Conservation (phyloP, 805 yeast species). For the Candida sithepensis region DNA sequence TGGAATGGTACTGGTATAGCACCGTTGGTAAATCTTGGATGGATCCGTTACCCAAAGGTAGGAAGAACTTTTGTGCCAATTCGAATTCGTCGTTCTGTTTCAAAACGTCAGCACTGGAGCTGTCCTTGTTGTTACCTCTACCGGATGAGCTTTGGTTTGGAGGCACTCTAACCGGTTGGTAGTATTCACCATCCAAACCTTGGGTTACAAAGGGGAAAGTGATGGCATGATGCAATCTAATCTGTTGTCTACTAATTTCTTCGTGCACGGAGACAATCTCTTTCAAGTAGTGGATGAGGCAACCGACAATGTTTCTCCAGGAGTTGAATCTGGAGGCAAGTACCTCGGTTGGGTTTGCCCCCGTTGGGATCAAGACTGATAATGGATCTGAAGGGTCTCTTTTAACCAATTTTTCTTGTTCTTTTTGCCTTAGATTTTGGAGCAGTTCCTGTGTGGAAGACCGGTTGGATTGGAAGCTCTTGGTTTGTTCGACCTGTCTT, state of each 20-base stretch:
- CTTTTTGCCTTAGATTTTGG: slow-evolving; percentile 19
- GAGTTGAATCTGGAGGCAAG: slow-evolving; percentile 79
- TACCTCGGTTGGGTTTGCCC: slow-evolving; percentile 80
- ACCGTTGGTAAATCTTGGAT: slow-evolving; percentile 78
- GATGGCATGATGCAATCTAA: slow-evolving; percentile 77
- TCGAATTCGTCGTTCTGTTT: slow-evolving; percentile 33
- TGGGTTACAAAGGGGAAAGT: slow-evolving; percentile 47
- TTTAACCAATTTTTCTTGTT: slow-evolving; percentile 14
- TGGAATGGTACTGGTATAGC: slow-evolving; percentile 50
- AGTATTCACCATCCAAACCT: slow-evolving; percentile 36
- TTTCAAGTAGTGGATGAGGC: slow-evolving; percentile 68
- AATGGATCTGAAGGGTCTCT: slow-evolving; percentile 49
- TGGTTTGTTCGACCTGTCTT: slow-evolving; percentile 41
- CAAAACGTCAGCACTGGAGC: slow-evolving; percentile 15
- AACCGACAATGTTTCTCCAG: slow-evolving; percentile 78
- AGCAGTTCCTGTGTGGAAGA: slow-evolving; percentile 29
- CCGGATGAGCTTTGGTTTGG: slow-evolving; percentile 9
- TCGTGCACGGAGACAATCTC: slow-evolving; percentile 86
- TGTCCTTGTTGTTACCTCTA: slow-evolving; percentile 14
- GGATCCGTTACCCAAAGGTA: slow-evolving; percentile 76
- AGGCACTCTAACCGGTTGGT: slow-evolving; percentile 33
- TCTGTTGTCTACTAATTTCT: slow-evolving; percentile 79
- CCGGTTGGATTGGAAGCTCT: slow-evolving; percentile 35
- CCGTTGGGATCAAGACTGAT: slow-evolving; percentile 48
- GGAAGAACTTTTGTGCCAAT: slow-evolving; percentile 48